phyloP scores from a whole-genome alignment of 352 stramenopile genomes.

The Globisporangium lucens region DNA sequence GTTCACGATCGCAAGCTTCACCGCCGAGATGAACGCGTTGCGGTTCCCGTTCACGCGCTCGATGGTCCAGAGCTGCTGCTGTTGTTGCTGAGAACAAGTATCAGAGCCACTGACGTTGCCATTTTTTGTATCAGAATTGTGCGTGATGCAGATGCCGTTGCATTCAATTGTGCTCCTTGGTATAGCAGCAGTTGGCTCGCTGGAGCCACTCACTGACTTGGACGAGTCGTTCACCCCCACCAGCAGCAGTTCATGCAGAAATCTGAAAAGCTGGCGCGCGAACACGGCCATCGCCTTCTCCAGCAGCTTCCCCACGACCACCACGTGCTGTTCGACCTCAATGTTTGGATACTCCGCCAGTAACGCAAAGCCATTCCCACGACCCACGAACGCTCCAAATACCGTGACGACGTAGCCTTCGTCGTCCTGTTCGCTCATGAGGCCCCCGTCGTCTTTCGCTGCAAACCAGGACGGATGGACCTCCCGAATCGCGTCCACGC shows the following conservation, averaged over 20 bases:
- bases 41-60: conserved; percentile 30
- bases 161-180: conserved; percentile 6
- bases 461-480: conserved; percentile 12
- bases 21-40: conserved; percentile 35
- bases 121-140: background rate
- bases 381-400: conserved; percentile 26
- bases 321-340: conserved; percentile 34
- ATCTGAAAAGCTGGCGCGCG: conserved; percentile 41
- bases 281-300: conserved; percentile 51
- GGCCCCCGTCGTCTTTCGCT: background rate
- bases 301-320: conserved; percentile 32
- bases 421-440: conserved; percentile 10
- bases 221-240: background rate
- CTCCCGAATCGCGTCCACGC: background rate
- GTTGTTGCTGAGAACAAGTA: background rate
- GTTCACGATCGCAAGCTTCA: conserved; percentile 44
- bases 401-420: conserved; percentile 24
- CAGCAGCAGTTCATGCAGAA: conserved; percentile 29
- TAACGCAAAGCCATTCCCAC: conserved; percentile 16
- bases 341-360: conserved; percentile 15
- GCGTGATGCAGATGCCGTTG: conserved; percentile 20
- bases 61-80: conserved; percentile 16
- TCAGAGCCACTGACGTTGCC: background rate
- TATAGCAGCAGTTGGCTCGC: background rate
- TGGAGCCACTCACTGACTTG: background rate